Evolutionary conservation across 495 filamentous ascomycete species (phyloP).

Genomic region (Penicillium herquei): DNA sequence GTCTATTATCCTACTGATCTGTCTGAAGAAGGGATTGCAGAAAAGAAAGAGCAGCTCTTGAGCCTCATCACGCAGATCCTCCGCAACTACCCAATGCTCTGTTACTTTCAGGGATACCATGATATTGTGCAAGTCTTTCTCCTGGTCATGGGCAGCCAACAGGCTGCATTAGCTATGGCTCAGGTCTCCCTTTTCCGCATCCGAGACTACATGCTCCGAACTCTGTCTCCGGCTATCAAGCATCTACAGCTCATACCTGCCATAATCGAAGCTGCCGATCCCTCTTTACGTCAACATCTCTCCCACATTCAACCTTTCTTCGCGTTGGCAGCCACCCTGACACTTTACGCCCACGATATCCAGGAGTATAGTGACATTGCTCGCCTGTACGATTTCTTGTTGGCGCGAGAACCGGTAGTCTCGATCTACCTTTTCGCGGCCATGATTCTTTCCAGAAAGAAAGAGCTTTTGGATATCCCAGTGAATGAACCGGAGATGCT

Average conservation of each 20-base stretch:
- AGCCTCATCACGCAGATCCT: slow-evolving; percentile 73
- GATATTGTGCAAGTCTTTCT: slow-evolving; percentile 98
- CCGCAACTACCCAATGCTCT: slow-evolving; percentile 77
- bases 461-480: slow-evolving; percentile 78
- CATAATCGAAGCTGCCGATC: slow-evolving; percentile 69
- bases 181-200: slow-evolving; percentile 86
- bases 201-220: slow-evolving; percentile 95
- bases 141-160: slow-evolving; percentile 67
- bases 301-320: slow-evolving; percentile 83
- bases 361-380: slow-evolving; percentile 84
- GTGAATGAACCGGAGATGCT: slow-evolving; percentile 91
- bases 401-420: slow-evolving; percentile 82
- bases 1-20: slow-evolving; percentile 89
- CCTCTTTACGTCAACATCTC: slow-evolving; percentile 67
- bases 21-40: slow-evolving; percentile 56
- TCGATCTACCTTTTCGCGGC: slow-evolving; percentile 89
- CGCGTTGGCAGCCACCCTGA: slow-evolving; percentile 84
- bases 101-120: slow-evolving; percentile 98
- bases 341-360: slow-evolving; percentile 94
- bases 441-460: slow-evolving; percentile 74
- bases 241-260: slow-evolving; percentile 83
- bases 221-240: slow-evolving; percentile 72
- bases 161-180: slow-evolving; percentile 58
- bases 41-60: slow-evolving; percentile 69
- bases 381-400: slow-evolving; percentile 84